phyloP scores from a whole-genome alignment of 2,329 filamentous ascomycete genomes.

The Clonostachys byssicola region DNA sequence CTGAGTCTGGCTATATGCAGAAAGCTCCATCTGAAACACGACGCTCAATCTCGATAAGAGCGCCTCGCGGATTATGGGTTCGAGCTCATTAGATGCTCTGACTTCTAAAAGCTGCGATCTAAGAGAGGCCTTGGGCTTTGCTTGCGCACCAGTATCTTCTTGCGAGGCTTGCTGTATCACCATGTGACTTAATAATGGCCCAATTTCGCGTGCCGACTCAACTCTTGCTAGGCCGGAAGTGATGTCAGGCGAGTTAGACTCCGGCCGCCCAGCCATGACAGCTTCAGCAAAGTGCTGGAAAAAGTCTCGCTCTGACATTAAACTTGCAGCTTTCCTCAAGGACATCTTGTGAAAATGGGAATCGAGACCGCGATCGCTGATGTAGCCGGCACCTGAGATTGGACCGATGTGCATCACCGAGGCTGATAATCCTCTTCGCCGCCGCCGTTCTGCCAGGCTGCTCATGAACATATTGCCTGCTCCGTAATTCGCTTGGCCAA shows the following conservation, averaged over 20 bases:
- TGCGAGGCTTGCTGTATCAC: background rate
- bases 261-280: slow-evolving; percentile 10
- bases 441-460: slow-evolving; percentile 25
- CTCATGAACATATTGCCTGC: slow-evolving; percentile 39
- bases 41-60: background rate
- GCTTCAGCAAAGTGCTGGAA: slow-evolving; percentile 20
- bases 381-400: slow-evolving; percentile 35
- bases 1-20: slow-evolving; percentile 5
- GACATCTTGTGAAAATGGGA: slow-evolving; percentile 8
- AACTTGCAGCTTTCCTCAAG: slow-evolving; percentile 8
- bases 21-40: background rate
- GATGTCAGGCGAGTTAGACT: background rate
- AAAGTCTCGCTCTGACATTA: slow-evolving; percentile 20
- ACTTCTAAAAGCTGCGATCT: background rate
- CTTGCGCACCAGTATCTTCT: slow-evolving; percentile 9
- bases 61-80: background rate
- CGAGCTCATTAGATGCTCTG: too few species aligned
- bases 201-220: background rate
- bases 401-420: slow-evolving; percentile 29
- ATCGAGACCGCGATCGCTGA: slow-evolving; percentile 13
- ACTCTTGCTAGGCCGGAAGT: background rate
- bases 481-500: slow-evolving; percentile 36
- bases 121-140: slow-evolving; percentile 21
- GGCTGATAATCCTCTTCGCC: slow-evolving; percentile 24
- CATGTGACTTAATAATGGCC: background rate